phyloP scores from a whole-genome alignment of 2,329 filamentous ascomycete genomes.

The Microsporum canis region DNA sequence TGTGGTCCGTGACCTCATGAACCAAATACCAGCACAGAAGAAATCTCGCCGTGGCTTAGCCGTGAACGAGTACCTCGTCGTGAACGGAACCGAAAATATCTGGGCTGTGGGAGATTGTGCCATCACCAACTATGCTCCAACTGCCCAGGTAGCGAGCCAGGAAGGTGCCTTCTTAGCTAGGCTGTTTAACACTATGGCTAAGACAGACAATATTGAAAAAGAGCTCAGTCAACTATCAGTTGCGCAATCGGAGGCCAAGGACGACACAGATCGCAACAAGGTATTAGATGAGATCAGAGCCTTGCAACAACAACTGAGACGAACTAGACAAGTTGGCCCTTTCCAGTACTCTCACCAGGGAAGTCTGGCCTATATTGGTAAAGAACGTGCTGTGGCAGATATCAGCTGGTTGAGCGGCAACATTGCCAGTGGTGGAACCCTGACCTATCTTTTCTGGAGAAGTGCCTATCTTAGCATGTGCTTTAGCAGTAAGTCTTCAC shows the following conservation, averaged over 20 bases:
- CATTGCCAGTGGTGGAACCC: constrained; percentile 78
- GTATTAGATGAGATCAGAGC: constrained; percentile 67
- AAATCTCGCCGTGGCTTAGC: constrained; percentile 87
- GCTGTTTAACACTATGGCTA: constrained; percentile 98
- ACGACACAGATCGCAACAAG: constrained; percentile 46
- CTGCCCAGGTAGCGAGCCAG: constrained; percentile 90
- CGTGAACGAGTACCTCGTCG: constrained; percentile 97
- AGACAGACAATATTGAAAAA: constrained; percentile 70
- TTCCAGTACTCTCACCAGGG: constrained; percentile 99
- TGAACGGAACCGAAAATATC: constrained; percentile 91
- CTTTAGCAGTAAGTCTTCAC: constrained; percentile 77
- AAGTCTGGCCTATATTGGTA: constrained; percentile 92
- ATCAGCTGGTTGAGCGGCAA: constrained; percentile 97
- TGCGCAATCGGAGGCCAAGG: constrained; percentile 55
- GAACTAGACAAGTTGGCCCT: constrained; percentile 88
- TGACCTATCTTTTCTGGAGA: constrained; percentile 98
- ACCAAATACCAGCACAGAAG: constrained; percentile 85
- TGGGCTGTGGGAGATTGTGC: constrained; percentile 98
- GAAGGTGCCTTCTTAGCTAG: constrained; percentile 90
- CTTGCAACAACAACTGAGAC: constrained; percentile 73
- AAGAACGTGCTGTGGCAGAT: constrained; percentile 94
- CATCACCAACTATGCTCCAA: constrained; percentile 93
- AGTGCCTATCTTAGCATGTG: constrained; percentile 99
- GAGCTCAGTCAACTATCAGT: constrained; percentile 60
- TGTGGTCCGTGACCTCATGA: constrained; percentile 82